Conservation (phyloP, 1,284 basidiomycete genomes). For the Ganoderma resinaceum region DNA sequence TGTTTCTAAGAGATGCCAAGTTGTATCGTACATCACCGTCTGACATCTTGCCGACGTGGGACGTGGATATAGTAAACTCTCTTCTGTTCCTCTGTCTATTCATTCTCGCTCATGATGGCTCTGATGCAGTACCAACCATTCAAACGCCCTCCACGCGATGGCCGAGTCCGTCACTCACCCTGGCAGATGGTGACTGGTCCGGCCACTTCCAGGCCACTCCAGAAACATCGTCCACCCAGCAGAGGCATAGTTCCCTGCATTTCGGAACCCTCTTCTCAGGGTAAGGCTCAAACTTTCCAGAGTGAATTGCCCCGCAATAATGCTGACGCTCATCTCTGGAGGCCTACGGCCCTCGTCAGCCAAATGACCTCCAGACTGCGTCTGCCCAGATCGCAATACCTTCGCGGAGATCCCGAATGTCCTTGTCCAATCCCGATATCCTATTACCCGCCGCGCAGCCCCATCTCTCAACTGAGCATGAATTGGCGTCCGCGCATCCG, state of each 20-base stretch:
- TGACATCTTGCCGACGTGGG: background rate
- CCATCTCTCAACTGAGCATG: background rate
- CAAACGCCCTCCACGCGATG: background rate
- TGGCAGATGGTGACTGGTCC: background rate
- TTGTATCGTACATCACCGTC: background rate
- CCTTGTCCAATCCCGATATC: background rate
- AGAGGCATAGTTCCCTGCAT: background rate
- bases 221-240: background rate
- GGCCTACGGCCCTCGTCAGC: constrained; percentile 1
- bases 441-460: background rate
- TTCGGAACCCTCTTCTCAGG: background rate
- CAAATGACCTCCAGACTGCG: constrained; percentile 2
- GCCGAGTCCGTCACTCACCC: background rate
- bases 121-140: background rate
- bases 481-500: constrained; percentile 11
- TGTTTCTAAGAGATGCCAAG: background rate
- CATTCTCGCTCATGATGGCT: background rate
- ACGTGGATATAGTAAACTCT: background rate
- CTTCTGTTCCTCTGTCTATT: background rate
- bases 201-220: background rate
- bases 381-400: background rate
- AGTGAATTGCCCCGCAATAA: background rate
- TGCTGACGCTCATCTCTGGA: constrained; percentile 11
- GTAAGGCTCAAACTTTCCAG: background rate
- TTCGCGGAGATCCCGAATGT: constrained; percentile 12